Percentiles rank a stretch among this genome's conserved stretches.
Conservation (phyloP, 305 asterid genomes). For the Withania somnifera region DNA sequence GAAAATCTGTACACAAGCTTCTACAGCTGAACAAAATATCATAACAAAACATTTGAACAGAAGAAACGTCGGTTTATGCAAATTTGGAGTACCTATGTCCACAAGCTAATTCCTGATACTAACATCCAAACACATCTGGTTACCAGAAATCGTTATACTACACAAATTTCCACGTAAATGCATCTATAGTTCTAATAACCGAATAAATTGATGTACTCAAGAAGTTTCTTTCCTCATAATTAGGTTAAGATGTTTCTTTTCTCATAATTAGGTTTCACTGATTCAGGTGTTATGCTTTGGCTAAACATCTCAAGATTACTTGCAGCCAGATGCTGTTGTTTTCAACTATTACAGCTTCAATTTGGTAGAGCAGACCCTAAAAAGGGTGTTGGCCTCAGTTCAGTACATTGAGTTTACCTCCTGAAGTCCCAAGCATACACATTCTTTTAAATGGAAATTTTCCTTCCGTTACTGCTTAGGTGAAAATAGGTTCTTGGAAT, state of each 20-base stretch:
- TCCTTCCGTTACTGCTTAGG: not conserved
- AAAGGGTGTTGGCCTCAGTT: not conserved
- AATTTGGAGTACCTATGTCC: not conserved
- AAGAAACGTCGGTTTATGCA: not conserved
- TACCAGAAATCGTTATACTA: not conserved
- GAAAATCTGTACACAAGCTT: not conserved
- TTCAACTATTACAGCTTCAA: not conserved
- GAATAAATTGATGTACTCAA: not conserved
- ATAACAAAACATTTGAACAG: not conserved
- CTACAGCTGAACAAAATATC: not conserved
- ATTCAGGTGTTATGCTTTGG: not conserved
- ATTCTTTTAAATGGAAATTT: not conserved
- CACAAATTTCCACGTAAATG: not conserved
- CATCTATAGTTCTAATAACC: not conserved
- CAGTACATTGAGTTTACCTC: not conserved
- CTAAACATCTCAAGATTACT: not conserved
- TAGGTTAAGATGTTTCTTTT: not conserved
- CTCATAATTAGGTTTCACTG: not conserved
- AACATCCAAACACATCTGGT: not conserved
- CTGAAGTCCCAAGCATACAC: not conserved
- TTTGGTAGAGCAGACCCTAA: not conserved
- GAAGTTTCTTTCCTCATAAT: not conserved
- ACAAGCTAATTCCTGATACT: not conserved
- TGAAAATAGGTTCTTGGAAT: not conserved
- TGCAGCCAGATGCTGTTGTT: not conserved